phyloP scores from a whole-genome alignment of 2,329 filamentous ascomycete genomes.

The Diplodia seriata region DNA sequence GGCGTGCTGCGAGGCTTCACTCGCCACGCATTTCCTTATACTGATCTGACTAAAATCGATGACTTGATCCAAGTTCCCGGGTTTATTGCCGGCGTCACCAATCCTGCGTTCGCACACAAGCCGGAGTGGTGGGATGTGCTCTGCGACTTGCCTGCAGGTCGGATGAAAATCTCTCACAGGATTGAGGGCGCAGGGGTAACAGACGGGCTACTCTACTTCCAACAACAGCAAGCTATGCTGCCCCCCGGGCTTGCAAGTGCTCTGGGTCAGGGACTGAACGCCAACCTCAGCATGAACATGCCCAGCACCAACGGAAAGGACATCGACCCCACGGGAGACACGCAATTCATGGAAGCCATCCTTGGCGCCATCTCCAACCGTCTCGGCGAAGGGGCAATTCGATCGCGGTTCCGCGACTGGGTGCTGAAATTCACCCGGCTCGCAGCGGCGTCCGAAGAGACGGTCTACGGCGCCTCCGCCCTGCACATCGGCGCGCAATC shows the following conservation, averaged over 20 bases:
- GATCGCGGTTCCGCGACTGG: slow-evolving; percentile 93
- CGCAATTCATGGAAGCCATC: slow-evolving; percentile 86
- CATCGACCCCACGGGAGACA: slow-evolving; percentile 81
- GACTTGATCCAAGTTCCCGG: slow-evolving; percentile 94
- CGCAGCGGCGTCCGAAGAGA: slow-evolving; percentile 92
- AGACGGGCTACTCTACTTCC: slow-evolving; percentile 86
- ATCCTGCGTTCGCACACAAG: slow-evolving; percentile 93
- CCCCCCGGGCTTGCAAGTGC: slow-evolving; percentile 32
- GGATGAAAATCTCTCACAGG: slow-evolving; percentile 90
- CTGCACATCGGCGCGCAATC: slow-evolving; percentile 74
- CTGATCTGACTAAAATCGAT: slow-evolving; percentile 96
- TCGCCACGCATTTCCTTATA: slow-evolving; percentile 95
- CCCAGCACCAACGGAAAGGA: slow-evolving; percentile 41
- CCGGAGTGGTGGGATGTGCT: slow-evolving; percentile 98
- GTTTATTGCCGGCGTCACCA: slow-evolving; percentile 97
- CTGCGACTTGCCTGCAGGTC: slow-evolving; percentile 88
- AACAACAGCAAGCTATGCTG: slow-evolving; percentile 65
- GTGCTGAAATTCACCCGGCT: slow-evolving; percentile 93
- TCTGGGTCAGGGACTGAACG: slow-evolving; percentile 43
- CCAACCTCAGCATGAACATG: slow-evolving; percentile 41
- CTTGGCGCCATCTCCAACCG: slow-evolving; percentile 82
- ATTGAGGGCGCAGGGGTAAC: slow-evolving; percentile 83
- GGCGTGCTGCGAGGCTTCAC: slow-evolving; percentile 94
- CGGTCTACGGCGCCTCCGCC: slow-evolving; percentile 90
- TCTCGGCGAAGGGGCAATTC: slow-evolving; percentile 84